These are phyloP conservation scores for Nakazawaea ernobii DNA, from an alignment of 805 yeast genomes.

Conservation along the genomic window DNA sequence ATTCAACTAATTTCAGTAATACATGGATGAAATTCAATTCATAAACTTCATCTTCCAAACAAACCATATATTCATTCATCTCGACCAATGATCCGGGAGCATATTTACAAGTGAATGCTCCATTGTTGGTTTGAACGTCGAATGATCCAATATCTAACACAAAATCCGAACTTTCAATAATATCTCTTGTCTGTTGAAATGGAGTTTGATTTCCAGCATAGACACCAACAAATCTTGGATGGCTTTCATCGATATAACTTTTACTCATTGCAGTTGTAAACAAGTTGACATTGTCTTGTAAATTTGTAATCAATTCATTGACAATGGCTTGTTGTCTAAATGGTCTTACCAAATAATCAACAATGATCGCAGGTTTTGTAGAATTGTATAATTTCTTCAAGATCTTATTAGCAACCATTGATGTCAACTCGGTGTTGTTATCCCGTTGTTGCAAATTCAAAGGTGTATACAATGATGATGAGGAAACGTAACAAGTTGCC, in stretches of 20 bases:
- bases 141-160: slow-evolving; percentile 27
- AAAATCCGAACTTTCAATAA: slow-evolving; percentile 22
- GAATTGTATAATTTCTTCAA: slow-evolving; percentile 31
- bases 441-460: slow-evolving; percentile 19
- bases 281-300: slow-evolving; percentile 31
- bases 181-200: slow-evolving; percentile 23
- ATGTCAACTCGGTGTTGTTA: slow-evolving; percentile 20
- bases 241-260: slow-evolving; percentile 32
- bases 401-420: slow-evolving; percentile 24
- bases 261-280: slow-evolving; percentile 35
- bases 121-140: slow-evolving; percentile 12
- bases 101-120: slow-evolving; percentile 8
- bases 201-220: slow-evolving; percentile 31
- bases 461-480: slow-evolving; percentile 28
- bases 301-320: slow-evolving; percentile 21
- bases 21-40: slow-evolving; percentile 28
- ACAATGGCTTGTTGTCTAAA: slow-evolving; percentile 30
- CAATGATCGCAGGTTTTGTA: slow-evolving; percentile 31
- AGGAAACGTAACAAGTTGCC: slow-evolving; percentile 35
- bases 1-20: slow-evolving; percentile 22
- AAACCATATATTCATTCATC: slow-evolving; percentile 36
- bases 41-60: slow-evolving; percentile 28
- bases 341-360: slow-evolving; percentile 35
- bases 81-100: slow-evolving; percentile 22
- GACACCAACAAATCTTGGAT: slow-evolving; percentile 39